Evolutionary conservation across 306 rosid genomes (phyloP).

Genomic region (Cicer pinnatifidum): DNA sequence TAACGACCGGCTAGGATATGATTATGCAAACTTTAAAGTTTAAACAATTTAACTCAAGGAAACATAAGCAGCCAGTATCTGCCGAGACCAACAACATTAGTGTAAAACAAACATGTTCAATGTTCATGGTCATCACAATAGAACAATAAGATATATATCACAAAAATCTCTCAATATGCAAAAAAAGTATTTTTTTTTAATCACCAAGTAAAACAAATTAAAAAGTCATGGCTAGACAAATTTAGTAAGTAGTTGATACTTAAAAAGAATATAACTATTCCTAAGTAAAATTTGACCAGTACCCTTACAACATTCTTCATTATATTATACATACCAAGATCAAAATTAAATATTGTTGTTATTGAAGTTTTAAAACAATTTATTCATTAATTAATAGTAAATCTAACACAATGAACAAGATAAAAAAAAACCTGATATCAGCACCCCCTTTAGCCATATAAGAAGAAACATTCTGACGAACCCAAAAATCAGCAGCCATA

Average conservation of each 20-base stretch:
- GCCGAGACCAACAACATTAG: background rate
- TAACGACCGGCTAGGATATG: background rate
- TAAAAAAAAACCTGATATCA: slow-evolving; percentile 69
- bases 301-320: slow-evolving; percentile 25
- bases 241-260: background rate
- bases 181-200: background rate
- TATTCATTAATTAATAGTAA: slow-evolving; percentile 20
- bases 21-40: background rate
- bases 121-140: background rate
- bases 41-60: background rate
- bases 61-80: background rate
- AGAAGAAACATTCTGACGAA: slow-evolving; percentile 74
- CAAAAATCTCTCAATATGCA: background rate
- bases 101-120: slow-evolving; percentile 10
- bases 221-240: background rate
- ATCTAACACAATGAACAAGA: slow-evolving; percentile 16
- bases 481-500: slow-evolving; percentile 77
- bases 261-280: background rate
- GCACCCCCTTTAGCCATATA: slow-evolving; percentile 73
- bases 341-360: slow-evolving; percentile 14
- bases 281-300: background rate
- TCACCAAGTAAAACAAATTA: background rate
- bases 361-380: background rate
- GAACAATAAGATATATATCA: background rate
- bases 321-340: background rate